Evolutionary conservation across 2,329 filamentous ascomycete genomes (phyloP), one percentile per base, ranked within the genome.

Genomic region (Fusarium bulbicola): DNA sequence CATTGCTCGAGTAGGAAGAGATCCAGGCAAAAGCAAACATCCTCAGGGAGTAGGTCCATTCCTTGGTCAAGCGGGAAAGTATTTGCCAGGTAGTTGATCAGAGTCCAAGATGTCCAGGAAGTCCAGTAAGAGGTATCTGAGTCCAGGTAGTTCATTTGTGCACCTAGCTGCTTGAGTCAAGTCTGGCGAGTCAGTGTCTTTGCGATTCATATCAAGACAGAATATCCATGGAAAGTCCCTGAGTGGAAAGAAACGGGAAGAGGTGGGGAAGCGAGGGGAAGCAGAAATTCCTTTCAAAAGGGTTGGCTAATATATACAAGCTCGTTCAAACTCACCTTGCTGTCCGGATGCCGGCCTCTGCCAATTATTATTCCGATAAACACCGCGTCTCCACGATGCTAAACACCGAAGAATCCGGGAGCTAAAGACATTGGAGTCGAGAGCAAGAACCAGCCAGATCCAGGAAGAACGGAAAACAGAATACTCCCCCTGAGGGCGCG

Each of bases 261-360:
- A 50, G 36, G 53, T 50, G 47, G 65, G 39, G 26, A 43, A 43
- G 42, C 53, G 52, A 57, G 64, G 68, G 71, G 46, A 71, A 59
- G 69, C 66, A 75, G 72, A 73, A 75, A 70, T 76, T 78, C 78
- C 80, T 79, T 84, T 83, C 80, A 82, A 72, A 73, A 77, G 76
- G 80, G 79, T 82, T 85, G 82, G 82, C 81, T 81, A 81, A 82
- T 86, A 87, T 86, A 84, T 87, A 87, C 85, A 87, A 83, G 84
- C 83, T 83, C 81, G 39, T 66, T 81, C 78, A 77, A 75, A 84
- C 86, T 87, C 82, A 87, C 86, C 86, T 85, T 83, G 85, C 85
- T 87, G 85, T 86, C 86, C 84, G 80, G 84, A 84, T 80, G 77
- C 79, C 77, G 79, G 80, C 81, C 75, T 73, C 72, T 76, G 72